Conservation (phyloP, 2,329 filamentous ascomycete species). For the Eutypella sp. region DNA sequence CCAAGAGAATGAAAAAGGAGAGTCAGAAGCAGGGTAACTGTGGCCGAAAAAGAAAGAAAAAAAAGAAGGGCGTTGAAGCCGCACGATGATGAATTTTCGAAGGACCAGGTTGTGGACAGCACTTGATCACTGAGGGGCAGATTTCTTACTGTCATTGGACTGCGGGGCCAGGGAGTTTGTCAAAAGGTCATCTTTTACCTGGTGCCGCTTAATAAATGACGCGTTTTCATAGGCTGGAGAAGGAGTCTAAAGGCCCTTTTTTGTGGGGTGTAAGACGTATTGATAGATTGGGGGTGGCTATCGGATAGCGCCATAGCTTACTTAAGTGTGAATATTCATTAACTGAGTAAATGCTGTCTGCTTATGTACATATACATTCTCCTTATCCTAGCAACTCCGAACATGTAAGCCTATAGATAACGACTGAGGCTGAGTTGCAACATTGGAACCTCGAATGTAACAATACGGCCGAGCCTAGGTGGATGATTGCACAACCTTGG, state of each 20-base stretch:
- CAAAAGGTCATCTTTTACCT: no score
- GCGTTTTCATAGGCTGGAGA: not conserved
- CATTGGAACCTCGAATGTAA: no score
- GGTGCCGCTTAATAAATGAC: slow-evolving; percentile 1
- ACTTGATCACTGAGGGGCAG: not conserved
- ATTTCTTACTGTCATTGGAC: not conserved
- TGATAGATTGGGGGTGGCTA: no score
- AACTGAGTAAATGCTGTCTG: not conserved
- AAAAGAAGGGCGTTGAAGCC: not conserved
- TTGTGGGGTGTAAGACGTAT: not conserved
- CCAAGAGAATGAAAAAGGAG: no score
- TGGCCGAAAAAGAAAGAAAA: not conserved
- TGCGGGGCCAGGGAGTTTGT: no score
- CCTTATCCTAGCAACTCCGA: no score
- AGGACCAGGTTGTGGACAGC: not conserved
- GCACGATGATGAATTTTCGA: not conserved
- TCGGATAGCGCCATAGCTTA: not conserved
- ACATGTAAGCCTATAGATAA: no score
- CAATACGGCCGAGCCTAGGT: no score
- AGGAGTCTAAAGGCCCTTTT: not conserved
- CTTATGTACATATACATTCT: not conserved
- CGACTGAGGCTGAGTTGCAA: no score
- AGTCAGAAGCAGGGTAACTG: no score
- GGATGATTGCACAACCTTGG: no score
- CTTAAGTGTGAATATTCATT: not conserved